Evolutionary conservation across 176 grass and related monocot genomes (phyloP), one percentile per base, ranked within the genome.

Genomic region (Guadua angustifolia): DNA sequence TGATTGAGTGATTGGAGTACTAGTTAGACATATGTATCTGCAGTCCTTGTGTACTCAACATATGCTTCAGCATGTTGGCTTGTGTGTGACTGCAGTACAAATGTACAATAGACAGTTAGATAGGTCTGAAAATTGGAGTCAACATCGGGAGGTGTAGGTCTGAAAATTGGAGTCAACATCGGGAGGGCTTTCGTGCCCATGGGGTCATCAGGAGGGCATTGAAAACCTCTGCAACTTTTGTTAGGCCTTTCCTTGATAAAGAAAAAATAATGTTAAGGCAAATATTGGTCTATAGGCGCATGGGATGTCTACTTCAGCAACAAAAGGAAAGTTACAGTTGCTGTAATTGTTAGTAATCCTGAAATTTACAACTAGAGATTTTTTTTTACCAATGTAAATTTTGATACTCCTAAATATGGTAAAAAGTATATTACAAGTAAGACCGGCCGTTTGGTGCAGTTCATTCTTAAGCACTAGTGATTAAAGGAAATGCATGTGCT

Each of bases 11-110:
- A 35, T 22, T 36, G 21, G 80, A 35, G 55, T 38, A 36, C 13
- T 81, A 39, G 58, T 81, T 18, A 59, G 33, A 6, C 73, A 85
- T n/a, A n/a, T 36, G 61, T 79, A n/a, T 43, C 18, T 53, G 63
- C 17, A 35, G 70, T 85, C 83, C 1, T 75, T 53, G 21, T 53
- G 16, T 75, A 50, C 73, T 69, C 21, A 59, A 78, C 63, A 38
- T 69, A 59, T 47, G 67, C 79, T 84, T 46, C 38, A 13, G 43
- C 59, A 73, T 73, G 64, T 53, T 25, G 36, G 36, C 47, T 55
- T 22, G 7, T 21, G 29, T n/a, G 71, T 77, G 21, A 75, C 14
- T 38, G 73, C 49, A 66, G 14, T 74, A 74, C 43, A 66, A 74
- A n/a, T n/a, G n/a, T n/a, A n/a, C n/a, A n/a, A n/a, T n/a, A 29